A percentile compares a stretch with the other conserved stretches of the same genome.
Evolutionary conservation across 2,329 filamentous ascomycete genomes (phyloP).

Genomic region (Rhynchosporium agropyri): DNA sequence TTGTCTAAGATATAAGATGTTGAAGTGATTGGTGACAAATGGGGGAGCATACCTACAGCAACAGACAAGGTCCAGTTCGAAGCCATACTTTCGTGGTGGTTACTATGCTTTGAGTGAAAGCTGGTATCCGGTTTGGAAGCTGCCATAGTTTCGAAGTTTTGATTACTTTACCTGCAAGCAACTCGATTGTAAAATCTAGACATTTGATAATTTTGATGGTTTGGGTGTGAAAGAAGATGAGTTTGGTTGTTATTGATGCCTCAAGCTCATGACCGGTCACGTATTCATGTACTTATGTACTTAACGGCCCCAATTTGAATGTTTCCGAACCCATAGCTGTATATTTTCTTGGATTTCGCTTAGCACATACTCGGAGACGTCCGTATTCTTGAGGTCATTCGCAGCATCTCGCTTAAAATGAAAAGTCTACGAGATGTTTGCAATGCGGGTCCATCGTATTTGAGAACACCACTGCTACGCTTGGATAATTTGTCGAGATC

Average conservation of each 20-base stretch:
- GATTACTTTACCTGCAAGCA: not conserved
- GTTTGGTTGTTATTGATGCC: not conserved
- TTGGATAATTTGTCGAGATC: not conserved
- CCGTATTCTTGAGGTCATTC: not conserved
- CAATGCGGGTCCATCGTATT: not conserved
- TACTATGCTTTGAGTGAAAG: not conserved
- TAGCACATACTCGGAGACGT: not conserved
- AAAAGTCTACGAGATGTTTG: not conserved
- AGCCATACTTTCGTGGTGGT: not conserved
- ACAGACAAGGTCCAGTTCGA: not conserved
- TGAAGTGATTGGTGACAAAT: not conserved
- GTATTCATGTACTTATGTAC: not conserved
- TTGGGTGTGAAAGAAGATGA: not conserved
- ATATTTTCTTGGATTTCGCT: not conserved
- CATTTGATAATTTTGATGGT: not conserved
- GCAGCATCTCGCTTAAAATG: not conserved
- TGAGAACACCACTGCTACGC: not conserved
- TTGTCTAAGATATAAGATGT: not conserved
- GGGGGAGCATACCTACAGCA: not conserved
- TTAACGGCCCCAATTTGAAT: not conserved
- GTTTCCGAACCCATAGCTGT: not conserved
- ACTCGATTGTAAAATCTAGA: not conserved
- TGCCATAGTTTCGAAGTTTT: not conserved
- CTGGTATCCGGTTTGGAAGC: not conserved
- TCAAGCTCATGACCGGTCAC: not conserved